Evolutionary conservation across 306 rosid species (phyloP), one percentile per base, ranked within the genome.

Genomic region (Pueraria montana): DNA sequence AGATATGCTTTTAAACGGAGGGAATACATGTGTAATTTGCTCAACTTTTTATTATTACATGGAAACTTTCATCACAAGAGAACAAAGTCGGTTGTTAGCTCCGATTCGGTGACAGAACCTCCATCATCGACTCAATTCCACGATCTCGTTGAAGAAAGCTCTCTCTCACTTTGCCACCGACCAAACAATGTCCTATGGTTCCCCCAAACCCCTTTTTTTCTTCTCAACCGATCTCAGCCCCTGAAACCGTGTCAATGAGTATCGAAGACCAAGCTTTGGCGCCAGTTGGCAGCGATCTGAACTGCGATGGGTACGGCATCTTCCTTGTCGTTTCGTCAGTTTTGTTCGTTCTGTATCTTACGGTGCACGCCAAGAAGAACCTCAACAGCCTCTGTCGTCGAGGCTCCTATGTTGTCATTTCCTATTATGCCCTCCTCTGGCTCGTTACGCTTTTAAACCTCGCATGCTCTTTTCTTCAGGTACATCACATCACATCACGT

Each of bases 341-440:
- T 64, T 48, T 88, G 74, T 93, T 93, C 84, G 63, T 81, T 52
- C 67, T 89, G 46, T 94, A 89, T 83, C 73, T 92, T 27, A 72
- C 84, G 52, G 38, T 83, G 4, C 89, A 86, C 72, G 88, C 97
- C 21, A 87, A 80, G 86, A 90, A 86, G 89, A 92, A 88, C 74
- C 69, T 90, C 72, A 88, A 36, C 74, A 88, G 84, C 76, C 90
- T 90, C 40, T 85, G 45, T 40, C 68, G 67, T 74, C 79, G 97
- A 52, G 79, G 89, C 11, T 90, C 98, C 0, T 84, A 79, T 52
- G 56, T 90, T 7, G 42, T 87, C 77, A 78, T 89, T 74, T 88
- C 91, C 82, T 90, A 84, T 72, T 91, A 87, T 76, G 90, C 89
- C 82, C 91, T 91, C 8, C 93, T 92, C 49, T 94, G 97, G 94